phyloP scores from a whole-genome alignment of 768 basidiomycete genomes.

The Leucosporidium creatinivorum region DNA sequence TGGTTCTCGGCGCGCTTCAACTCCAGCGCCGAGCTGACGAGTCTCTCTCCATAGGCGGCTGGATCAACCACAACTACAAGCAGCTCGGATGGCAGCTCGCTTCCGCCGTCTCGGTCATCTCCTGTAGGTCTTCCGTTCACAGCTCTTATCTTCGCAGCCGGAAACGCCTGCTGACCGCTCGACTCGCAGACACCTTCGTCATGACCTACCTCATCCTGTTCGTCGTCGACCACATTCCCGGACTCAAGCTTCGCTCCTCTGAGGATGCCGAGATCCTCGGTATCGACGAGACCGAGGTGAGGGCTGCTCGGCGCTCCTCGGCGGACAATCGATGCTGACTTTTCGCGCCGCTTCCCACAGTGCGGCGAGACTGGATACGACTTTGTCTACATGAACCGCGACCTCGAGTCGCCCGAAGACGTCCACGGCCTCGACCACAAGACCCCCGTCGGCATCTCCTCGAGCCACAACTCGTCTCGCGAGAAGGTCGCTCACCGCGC shows the following conservation, averaged over 20 bases:
- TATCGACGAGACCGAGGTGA: conserved; percentile 56
- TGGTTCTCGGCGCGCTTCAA: no score
- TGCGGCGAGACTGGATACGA: neutral
- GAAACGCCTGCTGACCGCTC: no score
- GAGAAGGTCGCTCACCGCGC: no score
- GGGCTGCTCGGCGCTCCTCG: conserved; percentile 16
- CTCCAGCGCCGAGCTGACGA: conserved; percentile 1
- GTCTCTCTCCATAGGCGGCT: conserved; percentile 39
- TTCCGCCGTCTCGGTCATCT: conserved; percentile 54
- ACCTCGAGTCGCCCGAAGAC: conserved; percentile 1
- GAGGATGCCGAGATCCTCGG: conserved; percentile 56
- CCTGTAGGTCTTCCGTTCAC: conserved; percentile 47
- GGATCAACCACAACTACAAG: conserved; percentile 64
- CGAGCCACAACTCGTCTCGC: no score
- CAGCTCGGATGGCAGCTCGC: conserved; percentile 72
- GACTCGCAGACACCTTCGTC: neutral
- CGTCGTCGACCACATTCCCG: conserved; percentile 50
- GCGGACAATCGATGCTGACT: no score
- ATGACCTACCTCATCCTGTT: conserved; percentile 50
- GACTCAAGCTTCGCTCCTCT: conserved; percentile 55
- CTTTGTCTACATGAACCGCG: conserved; percentile 1
- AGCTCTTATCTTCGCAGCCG: no score
- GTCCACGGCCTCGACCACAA: no score
- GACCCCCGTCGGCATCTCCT: no score
- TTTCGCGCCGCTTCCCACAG: neutral